These are phyloP conservation scores for Pichia nanzhaoensis DNA, from an alignment of 805 yeast genomes.

Conservation along the genomic window DNA sequence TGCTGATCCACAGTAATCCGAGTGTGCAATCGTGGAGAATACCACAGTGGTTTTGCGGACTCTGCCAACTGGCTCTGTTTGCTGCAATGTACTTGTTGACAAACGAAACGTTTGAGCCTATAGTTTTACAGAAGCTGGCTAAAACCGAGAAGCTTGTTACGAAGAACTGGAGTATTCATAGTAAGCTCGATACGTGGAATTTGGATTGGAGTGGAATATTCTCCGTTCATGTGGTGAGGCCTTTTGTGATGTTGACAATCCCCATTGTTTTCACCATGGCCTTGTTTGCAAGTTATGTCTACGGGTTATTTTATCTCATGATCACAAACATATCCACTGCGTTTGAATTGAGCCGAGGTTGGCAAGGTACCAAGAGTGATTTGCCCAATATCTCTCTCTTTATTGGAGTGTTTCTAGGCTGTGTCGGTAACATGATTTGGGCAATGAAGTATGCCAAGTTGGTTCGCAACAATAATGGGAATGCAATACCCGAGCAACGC, in stretches of 20 bases:
- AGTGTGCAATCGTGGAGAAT: constrained; percentile 47
- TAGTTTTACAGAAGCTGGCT: constrained; percentile 26
- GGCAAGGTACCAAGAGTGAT: constrained; percentile 29
- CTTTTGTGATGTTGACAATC: constrained; percentile 33
- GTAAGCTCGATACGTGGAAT: constrained; percentile 23
- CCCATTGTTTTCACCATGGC: constrained; percentile 39
- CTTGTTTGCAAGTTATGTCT: constrained; percentile 42
- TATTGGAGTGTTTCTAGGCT: constrained; percentile 33
- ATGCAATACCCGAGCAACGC: constrained; percentile 54
- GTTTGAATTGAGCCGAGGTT: constrained; percentile 24
- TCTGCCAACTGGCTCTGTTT: constrained; percentile 31
- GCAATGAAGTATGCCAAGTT: constrained; percentile 14
- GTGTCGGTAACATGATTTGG: constrained; percentile 29
- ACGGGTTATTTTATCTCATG: constrained; percentile 40
- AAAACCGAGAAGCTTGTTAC: constrained; percentile 23
- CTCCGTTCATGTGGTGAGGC: constrained; percentile 31
- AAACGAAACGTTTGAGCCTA: constrained; percentile 37
- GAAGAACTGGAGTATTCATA: constrained; percentile 28
- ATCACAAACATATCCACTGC: constrained; percentile 39
- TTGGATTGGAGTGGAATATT: constrained; percentile 20
- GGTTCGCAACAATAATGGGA: constrained; percentile 30
- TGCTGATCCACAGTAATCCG: constrained; percentile 37
- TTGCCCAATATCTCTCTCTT: constrained; percentile 33
- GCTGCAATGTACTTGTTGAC: constrained; percentile 28
- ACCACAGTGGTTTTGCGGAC: constrained; percentile 46